Conservation (phyloP, 75 land plant genomes). For the Pinus taeda region DNA sequence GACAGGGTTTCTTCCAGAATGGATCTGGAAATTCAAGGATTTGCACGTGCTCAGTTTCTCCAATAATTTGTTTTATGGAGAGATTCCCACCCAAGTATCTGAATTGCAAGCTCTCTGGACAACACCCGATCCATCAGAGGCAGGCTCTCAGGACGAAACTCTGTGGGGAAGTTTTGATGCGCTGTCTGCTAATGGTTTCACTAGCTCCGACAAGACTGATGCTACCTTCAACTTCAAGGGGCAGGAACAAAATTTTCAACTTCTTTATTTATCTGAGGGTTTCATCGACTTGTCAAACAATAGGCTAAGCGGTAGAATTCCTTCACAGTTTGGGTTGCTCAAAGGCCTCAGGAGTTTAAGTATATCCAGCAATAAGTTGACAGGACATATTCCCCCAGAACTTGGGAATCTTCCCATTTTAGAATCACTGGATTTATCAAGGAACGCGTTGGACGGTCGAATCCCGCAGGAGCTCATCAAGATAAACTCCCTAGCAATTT, state of each 20-base stretch:
- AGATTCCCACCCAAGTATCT: conserved; percentile 45
- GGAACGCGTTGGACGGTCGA: no score
- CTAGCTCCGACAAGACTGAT: conserved; percentile 8
- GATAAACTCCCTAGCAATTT: no score
- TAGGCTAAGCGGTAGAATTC: no score
- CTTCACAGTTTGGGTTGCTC: no score
- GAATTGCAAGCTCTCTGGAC: conserved; percentile 4
- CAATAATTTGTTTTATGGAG: conserved; percentile 45
- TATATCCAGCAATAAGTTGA: no score
- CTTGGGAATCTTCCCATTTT: no score
- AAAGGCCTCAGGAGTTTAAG: no score
- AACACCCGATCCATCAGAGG: conserved; percentile 28
- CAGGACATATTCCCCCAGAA: no score
- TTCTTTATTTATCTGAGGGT: conserved; percentile 4
- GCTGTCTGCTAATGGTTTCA: conserved; percentile 15
- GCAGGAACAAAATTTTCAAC: not conserved
- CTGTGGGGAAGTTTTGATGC: conserved; percentile 15
- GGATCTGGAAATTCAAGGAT: conserved; percentile 24
- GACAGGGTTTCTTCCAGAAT: conserved; percentile 29
- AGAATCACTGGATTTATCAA: no score
- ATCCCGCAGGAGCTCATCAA: no score
- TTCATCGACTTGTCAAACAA: not conserved
- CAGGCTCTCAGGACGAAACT: conserved; percentile 10
- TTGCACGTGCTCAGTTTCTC: conserved; percentile 67
- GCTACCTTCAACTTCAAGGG: not conserved